Evolutionary conservation across 1,284 basidiomycete genomes (phyloP).

Genomic region (Puccinia novopanici): DNA sequence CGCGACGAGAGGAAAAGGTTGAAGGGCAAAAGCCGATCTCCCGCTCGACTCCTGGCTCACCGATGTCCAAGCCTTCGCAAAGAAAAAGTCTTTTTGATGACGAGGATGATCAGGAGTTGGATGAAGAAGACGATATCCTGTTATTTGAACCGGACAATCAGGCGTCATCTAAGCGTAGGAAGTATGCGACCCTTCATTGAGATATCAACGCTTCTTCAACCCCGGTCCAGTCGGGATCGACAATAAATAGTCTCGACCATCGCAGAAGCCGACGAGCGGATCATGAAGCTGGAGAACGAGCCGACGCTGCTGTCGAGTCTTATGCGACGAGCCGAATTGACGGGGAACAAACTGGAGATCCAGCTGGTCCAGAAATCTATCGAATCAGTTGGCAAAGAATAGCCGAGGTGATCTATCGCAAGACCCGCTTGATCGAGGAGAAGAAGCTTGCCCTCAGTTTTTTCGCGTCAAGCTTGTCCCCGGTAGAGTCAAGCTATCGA

Average conservation of each 20-base stretch:
- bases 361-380: constrained; percentile 78
- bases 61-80: constrained; percentile 1
- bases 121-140: constrained; percentile 6
- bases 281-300: constrained; percentile 75
- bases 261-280: constrained; percentile 70
- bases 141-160: neutral
- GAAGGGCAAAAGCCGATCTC: neutral
- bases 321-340: constrained; percentile 89
- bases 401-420: constrained; percentile 81
- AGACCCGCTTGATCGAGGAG: constrained; percentile 84
- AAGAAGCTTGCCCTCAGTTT: constrained; percentile 68
- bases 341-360: constrained; percentile 82
- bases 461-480: constrained; percentile 68
- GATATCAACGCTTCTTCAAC: constrained; percentile 6
- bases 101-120: constrained; percentile 24
- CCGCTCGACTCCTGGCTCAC: constrained; percentile 14
- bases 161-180: neutral
- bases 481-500: constrained; percentile 69
- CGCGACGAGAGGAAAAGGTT: neutral
- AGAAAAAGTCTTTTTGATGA: constrained; percentile 49
- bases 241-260: constrained; percentile 84
- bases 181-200: neutral
- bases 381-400: constrained; percentile 75
- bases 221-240: constrained; percentile 44
- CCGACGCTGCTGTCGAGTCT: constrained; percentile 78